phyloP scores from a whole-genome alignment of 2,329 filamentous ascomycete species.

The Endothia cerciana region DNA sequence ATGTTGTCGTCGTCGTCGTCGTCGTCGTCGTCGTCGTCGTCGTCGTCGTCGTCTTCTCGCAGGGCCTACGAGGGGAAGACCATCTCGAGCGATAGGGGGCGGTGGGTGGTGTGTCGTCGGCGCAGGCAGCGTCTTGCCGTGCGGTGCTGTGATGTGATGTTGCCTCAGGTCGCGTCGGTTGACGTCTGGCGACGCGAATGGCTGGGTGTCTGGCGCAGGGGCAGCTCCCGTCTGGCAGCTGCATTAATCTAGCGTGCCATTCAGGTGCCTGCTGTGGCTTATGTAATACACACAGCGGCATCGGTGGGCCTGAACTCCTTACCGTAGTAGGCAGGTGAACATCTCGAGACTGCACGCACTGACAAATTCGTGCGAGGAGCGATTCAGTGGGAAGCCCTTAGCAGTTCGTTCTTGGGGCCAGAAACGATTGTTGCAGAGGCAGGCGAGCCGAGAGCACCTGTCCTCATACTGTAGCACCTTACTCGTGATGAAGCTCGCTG shows the following conservation, averaged over 20 bases:
- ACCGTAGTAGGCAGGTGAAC: no score
- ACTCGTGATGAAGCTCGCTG: no score
- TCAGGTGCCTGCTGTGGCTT: background rate
- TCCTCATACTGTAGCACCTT: no score
- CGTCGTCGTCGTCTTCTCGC: background rate
- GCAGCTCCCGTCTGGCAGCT: constrained; percentile 7
- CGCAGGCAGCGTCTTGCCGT: background rate
- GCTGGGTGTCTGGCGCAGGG: background rate
- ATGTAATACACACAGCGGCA: background rate
- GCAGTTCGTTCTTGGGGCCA: no score
- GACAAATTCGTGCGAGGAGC: no score
- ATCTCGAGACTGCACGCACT: no score
- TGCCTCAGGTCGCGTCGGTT: constrained; percentile 22
- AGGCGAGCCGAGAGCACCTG: no score
- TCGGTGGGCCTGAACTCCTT: no score
- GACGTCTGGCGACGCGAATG: constrained; percentile 12
- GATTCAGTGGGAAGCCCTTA: no score
- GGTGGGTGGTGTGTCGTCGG: background rate
- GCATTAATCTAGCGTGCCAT: constrained; percentile 9
- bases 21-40: background rate
- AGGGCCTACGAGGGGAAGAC: background rate
- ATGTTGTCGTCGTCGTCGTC: constrained; percentile 42
- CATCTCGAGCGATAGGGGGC: background rate
- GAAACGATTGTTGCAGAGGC: no score
- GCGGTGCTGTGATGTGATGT: constrained; percentile 18